A percentile compares a stretch with the other conserved stretches of the same genome.
These are phyloP conservation scores for Hypsizygus marmoreus DNA, from an alignment of 768 basidiomycete genomes.

Conservation along the genomic window DNA sequence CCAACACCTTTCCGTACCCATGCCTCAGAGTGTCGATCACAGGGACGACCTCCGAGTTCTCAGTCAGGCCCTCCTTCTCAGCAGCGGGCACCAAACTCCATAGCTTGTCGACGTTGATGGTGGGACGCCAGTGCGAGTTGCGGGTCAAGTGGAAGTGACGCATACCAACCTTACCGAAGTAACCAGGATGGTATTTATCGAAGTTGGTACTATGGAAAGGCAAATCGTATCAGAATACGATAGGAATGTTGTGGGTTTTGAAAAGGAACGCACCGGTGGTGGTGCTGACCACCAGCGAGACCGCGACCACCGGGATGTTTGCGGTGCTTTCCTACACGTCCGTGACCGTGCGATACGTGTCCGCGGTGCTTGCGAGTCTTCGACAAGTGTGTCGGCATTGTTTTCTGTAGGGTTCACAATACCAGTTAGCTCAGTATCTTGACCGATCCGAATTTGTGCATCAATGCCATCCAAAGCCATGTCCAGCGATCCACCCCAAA, in stretches of 20 bases:
- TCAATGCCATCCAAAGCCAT: conserved; percentile 51
- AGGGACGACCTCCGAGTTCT: conserved; percentile 82
- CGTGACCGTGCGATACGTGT: conserved; percentile 99
- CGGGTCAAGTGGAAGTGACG: conserved; percentile 94
- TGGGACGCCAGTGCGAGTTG: conserved; percentile 90
- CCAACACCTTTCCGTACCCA: conserved; percentile 93
- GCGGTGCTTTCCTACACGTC: conserved; percentile 99
- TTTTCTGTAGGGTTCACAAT: conserved; percentile 32
- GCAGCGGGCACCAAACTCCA: conserved; percentile 87
- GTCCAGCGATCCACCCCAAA: conserved; percentile 41
- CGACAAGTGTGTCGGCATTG: conserved; percentile 93
- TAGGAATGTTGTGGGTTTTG: neutral
- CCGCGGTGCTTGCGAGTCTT: conserved; percentile 99
- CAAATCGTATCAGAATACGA: neutral
- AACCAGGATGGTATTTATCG: conserved; percentile 99
- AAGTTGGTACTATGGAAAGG: conserved; percentile 78
- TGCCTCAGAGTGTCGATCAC: conserved; percentile 86
- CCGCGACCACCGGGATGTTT: conserved; percentile 99
- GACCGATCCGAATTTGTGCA: conserved; percentile 18
- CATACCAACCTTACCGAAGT: conserved; percentile 99
- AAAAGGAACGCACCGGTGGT: conserved; percentile 80
- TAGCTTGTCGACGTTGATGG: conserved; percentile 98
- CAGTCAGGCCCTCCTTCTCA: conserved; percentile 78
- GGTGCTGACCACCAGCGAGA: conserved; percentile 99
- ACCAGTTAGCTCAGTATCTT: conserved; percentile 21